phyloP scores from a whole-genome alignment of 2,329 filamentous ascomycete genomes.

The Rhexocercosporidium sp. region DNA sequence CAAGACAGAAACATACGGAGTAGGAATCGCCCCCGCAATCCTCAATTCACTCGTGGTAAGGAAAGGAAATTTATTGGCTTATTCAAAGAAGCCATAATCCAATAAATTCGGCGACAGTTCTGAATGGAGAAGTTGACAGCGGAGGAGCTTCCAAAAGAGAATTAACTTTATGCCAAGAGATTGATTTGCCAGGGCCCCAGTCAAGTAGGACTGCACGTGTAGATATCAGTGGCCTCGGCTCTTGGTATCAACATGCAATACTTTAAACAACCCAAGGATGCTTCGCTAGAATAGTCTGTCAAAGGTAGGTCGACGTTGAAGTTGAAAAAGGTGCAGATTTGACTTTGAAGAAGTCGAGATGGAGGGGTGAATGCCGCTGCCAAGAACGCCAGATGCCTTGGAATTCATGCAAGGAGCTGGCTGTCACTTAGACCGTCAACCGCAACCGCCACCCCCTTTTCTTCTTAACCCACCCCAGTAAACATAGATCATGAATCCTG shows the following conservation, averaged over 20 bases:
- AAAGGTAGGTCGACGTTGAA: not conserved
- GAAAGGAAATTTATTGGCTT: constrained; percentile 3
- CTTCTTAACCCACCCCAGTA: too few relatives aligned
- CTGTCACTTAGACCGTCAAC: not conserved
- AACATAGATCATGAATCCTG: too few relatives aligned
- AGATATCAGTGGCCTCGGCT: constrained; percentile 6
- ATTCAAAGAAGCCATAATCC: not conserved
- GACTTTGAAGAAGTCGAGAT: not conserved
- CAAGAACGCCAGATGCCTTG: not conserved
- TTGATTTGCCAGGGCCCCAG: not conserved
- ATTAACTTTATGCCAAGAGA: constrained; percentile 6
- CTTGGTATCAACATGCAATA: not conserved
- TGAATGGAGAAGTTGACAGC: not conserved
- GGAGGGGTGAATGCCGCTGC: not conserved
- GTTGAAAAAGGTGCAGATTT: not conserved
- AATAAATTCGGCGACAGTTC: not conserved
- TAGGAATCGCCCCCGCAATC: too few relatives aligned
- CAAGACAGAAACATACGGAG: not conserved
- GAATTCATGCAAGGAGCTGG: not conserved
- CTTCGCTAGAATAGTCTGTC: not conserved
- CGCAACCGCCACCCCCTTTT: not conserved
- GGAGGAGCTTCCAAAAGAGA: constrained; percentile 9
- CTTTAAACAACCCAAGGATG: not conserved
- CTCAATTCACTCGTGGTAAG: constrained; percentile 2
- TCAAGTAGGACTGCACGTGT: not conserved